Percentiles rank a stretch among this genome's conserved stretches.
Evolutionary conservation across 75 land plant genomes (phyloP).

Genomic region (Selaginella tamariscina): DNA sequence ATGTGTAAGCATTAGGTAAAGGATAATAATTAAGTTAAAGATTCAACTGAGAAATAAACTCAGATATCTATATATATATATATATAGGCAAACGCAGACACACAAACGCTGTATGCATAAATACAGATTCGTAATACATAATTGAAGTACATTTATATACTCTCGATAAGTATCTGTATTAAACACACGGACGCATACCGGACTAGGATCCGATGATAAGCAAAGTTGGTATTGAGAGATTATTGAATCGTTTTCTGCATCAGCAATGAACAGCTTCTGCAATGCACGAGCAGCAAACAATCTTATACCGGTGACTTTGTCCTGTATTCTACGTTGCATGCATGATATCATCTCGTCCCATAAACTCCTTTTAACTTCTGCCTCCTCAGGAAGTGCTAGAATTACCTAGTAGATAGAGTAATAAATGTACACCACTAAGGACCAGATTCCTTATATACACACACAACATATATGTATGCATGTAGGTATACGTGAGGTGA

Average conservation of each 20-base stretch:
- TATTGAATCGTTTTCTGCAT: constrained; percentile 43
- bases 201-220: constrained; percentile 56
- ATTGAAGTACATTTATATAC: background rate
- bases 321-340: constrained; percentile 61
- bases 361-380: constrained; percentile 67
- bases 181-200: constrained; percentile 28
- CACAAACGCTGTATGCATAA: background rate
- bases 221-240: constrained; percentile 44
- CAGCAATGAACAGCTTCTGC: constrained; percentile 49
- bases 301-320: constrained; percentile 58
- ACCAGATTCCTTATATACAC: too few species aligned
- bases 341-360: constrained; percentile 76
- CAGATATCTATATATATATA: too few species aligned
- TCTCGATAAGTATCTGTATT: background rate
- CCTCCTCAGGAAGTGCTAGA: constrained; percentile 65
- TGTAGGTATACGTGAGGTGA: too few species aligned
- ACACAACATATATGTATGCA: too few species aligned
- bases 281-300: constrained; percentile 69
- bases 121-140: background rate
- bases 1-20: too few species aligned
- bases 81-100: too few species aligned
- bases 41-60: background rate
- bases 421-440: too few species aligned
- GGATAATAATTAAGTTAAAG: background rate
- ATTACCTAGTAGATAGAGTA: too few species aligned